phyloP scores from a whole-genome alignment of 768 basidiomycete species.

The Hysterangium stoloniferum region DNA sequence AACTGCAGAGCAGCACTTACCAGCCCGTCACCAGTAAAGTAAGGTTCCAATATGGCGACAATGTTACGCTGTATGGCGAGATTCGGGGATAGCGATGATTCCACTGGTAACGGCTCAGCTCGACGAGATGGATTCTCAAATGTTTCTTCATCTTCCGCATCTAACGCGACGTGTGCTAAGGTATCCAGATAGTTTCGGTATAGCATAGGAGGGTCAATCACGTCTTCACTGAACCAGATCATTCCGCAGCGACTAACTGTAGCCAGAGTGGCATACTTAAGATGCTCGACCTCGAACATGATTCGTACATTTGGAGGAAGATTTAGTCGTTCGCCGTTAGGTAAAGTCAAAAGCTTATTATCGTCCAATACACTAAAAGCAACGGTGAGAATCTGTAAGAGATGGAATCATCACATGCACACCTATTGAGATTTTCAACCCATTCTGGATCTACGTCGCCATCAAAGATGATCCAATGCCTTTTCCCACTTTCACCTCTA shows the following conservation, averaged over 20 bases:
- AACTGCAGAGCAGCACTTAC: slow-evolving; percentile 72
- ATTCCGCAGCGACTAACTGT: slow-evolving; percentile 99
- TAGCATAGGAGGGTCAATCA: slow-evolving; percentile 86
- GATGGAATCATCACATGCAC: slow-evolving; percentile 17
- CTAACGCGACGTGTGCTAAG: slow-evolving; percentile 66
- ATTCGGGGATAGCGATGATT: slow-evolving; percentile 44
- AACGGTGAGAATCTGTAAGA: slow-evolving; percentile 1
- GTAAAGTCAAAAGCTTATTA: slow-evolving; percentile 93
- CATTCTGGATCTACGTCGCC: slow-evolving; percentile 99
- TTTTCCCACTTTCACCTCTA: slow-evolving; percentile 90
- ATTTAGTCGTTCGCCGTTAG: slow-evolving; percentile 96
- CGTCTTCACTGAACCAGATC: slow-evolving; percentile 99
- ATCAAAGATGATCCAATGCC: slow-evolving; percentile 99
- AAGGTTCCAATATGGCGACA: slow-evolving; percentile 65
- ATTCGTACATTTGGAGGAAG: slow-evolving; percentile 95
- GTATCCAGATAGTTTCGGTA: slow-evolving; percentile 82
- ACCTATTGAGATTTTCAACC: slow-evolving; percentile 99
- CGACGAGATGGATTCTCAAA: slow-evolving; percentile 57
- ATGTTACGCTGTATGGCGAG: slow-evolving; percentile 71
- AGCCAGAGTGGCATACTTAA: slow-evolving; percentile 93
- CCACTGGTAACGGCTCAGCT: slow-evolving; percentile 30
- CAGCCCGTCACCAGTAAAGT: slow-evolving; percentile 77
- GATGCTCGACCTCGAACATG: slow-evolving; percentile 99
- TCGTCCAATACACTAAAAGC: slow-evolving; percentile 85
- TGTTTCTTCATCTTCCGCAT: slow-evolving; percentile 82